Base-by-base conservation (phyloP, 768 basidiomycete species). In the Multifurca ochricompacta region DNA sequence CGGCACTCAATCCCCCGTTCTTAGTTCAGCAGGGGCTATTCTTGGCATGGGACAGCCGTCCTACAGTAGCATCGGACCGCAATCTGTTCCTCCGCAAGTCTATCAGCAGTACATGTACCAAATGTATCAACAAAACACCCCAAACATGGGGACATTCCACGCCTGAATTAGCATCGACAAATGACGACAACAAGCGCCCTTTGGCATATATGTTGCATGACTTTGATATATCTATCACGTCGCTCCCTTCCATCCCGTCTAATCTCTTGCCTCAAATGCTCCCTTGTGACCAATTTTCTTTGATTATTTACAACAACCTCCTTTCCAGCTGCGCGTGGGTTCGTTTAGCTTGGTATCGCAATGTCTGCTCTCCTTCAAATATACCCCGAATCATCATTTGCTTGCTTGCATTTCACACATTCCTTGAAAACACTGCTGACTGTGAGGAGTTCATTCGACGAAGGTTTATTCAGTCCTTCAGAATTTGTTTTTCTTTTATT, bases 21-120 rank as follows among this genome's bases (percentile, higher is more conserved):
- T 88, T 37, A 66, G 73, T 6, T 85, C 83, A 59, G 73, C 77
- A 7, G 73, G 76, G 18, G 71, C 71, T 59, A 73, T 83, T 60
- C 72, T 86, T 53, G 78, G 78, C 54, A 82, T 87, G 79, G 76
- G 73, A 41, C 84, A 84, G 61, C 72, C 78, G n/a, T 66, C 82
- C 37, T 89, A 85, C 67, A 76, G 73, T 58, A 77, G 74, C 49
- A 75, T 83, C 72, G 66, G 76, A 19, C 74, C 73, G 32, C 77
- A 82, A 59, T 77, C 80, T 55, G 71, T 80, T 42, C 76, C 83
- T 9, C 77, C 83, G 58, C 84, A 87, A 64, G 74, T 85, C 67
- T 90, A 90, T 70, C 85, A 85, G 66, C 70, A 59, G 52, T 88
- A 87, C 72, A 82, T 87, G 84, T 87, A 87, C 65, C 82, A 83